phyloP scores from a whole-genome alignment of 148 eudicot genomes.

The Fagopyrum esculentum region DNA sequence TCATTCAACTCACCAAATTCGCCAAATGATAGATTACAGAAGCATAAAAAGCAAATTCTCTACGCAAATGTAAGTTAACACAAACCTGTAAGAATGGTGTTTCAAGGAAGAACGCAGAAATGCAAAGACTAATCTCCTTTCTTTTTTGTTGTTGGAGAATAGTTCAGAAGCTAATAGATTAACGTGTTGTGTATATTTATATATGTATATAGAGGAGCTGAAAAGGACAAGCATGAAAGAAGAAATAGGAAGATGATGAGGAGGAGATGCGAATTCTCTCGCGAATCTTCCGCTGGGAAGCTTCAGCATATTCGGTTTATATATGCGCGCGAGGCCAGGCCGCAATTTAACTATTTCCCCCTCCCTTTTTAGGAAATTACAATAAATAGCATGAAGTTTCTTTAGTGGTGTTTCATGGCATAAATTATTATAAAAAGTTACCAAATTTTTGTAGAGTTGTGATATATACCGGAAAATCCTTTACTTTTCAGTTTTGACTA shows the following conservation, averaged over 20 bases:
- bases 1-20: too few species aligned
- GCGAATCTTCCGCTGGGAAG: not conserved
- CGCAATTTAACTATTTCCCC: not conserved
- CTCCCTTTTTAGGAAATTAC: not conserved
- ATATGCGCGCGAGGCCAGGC: not conserved
- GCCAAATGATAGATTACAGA: not conserved
- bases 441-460: too few species aligned
- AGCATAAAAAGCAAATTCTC: not conserved
- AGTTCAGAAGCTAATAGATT: not conserved
- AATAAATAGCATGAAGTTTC: too few species aligned
- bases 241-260: not conserved
- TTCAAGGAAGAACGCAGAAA: not conserved
- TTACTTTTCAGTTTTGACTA: too few species aligned
- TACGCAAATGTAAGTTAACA: not conserved
- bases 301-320: not conserved
- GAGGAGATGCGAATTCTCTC: conserved; percentile 2
- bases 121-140: not conserved
- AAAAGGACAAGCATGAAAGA: not conserved
- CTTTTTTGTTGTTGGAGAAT: not conserved
- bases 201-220: not conserved
- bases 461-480: too few species aligned
- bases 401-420: too few species aligned
- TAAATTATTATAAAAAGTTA: too few species aligned
- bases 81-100: not conserved
- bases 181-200: too few species aligned